Percentiles rank a stretch among this genome's conserved stretches.
Evolutionary conservation across 2,329 filamentous ascomycete species (phyloP).

Genomic region (Lachnellula subtilissima): DNA sequence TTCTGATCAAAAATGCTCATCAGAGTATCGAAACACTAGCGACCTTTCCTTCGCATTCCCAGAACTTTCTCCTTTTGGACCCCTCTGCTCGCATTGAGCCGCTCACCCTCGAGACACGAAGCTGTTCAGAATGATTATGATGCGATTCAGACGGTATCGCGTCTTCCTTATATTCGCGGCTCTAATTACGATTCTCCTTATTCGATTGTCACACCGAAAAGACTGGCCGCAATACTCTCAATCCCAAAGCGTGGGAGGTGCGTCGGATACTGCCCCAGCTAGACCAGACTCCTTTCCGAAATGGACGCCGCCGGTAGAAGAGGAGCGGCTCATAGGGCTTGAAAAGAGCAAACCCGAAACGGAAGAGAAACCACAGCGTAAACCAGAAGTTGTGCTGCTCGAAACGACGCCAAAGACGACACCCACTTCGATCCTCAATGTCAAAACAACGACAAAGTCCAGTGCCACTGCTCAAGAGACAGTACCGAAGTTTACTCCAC

Average conservation of each 20-base stretch:
- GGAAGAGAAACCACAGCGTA: too few relatives aligned
- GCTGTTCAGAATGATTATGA: constrained; percentile 37
- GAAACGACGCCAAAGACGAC: not conserved
- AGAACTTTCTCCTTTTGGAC: too few relatives aligned
- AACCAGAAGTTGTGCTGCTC: too few relatives aligned
- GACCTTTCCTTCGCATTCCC: constrained; percentile 13
- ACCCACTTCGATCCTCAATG: not conserved
- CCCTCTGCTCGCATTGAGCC: too few relatives aligned
- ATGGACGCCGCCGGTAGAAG: not conserved
- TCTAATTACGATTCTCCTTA: constrained; percentile 50
- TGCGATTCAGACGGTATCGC: constrained; percentile 57
- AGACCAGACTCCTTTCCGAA: not conserved
- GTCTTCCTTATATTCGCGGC: constrained; percentile 41
- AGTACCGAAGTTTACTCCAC: constrained; percentile 22
- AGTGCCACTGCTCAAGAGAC: constrained; percentile 6
- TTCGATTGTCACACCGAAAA: constrained; percentile 43
- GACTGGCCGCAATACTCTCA: constrained; percentile 26
- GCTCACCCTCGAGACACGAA: constrained; percentile 3
- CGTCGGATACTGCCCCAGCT: not conserved
- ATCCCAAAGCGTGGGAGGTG: not conserved
- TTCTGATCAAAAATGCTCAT: constrained; percentile 5
- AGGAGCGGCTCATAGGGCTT: not conserved
- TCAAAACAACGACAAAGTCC: constrained; percentile 1
- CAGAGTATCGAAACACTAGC: constrained; percentile 7
- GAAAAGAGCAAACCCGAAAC: not conserved